Percentiles rank a stretch among this genome's conserved stretches.
phyloP scores from a whole-genome alignment of 192 early-diverging fungal species.

The Linnemannia zychae region DNA sequence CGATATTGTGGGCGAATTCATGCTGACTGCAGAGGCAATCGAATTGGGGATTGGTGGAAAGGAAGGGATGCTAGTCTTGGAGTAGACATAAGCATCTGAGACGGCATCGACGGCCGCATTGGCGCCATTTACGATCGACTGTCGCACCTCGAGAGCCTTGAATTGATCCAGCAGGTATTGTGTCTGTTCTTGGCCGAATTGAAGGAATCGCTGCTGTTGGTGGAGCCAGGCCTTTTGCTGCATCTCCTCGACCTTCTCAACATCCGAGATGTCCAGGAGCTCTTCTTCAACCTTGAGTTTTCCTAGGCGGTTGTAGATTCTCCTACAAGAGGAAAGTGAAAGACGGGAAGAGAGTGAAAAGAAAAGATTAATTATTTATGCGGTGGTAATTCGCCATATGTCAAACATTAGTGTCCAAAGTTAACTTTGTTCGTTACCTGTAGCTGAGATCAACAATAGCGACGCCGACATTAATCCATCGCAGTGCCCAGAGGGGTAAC shows the following conservation, averaged over 20 bases:
- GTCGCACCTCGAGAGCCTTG: constrained; percentile 43
- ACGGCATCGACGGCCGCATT: constrained; percentile 52
- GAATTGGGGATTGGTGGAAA: constrained; percentile 41
- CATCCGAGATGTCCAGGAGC: constrained; percentile 52
- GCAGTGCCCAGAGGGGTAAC: constrained; percentile 66
- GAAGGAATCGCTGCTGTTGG: constrained; percentile 44
- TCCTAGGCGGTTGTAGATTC: constrained; percentile 51
- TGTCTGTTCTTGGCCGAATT: constrained; percentile 47
- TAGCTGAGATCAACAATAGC: constrained; percentile 65
- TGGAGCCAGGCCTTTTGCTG: constrained; percentile 51
- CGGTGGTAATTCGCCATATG: too few species aligned
- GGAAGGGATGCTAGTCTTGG: constrained; percentile 44
- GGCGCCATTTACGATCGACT: constrained; percentile 46
- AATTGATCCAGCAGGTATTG: constrained; percentile 49
- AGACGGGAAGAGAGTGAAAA: neutral
- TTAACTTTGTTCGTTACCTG: constrained; percentile 15
- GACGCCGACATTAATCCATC: constrained; percentile 70
- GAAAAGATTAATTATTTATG: neutral
- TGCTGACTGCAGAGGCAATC: constrained; percentile 38
- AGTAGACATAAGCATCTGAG: constrained; percentile 46
- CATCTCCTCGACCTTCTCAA: constrained; percentile 49
- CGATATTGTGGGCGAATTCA: constrained; percentile 17
- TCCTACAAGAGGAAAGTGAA: too few species aligned
- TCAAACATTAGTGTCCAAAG: neutral
- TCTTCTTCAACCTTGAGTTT: constrained; percentile 52